Evolutionary conservation across 164 flowering plant genomes (phyloP).

Genomic region (Vitis labrusca): DNA sequence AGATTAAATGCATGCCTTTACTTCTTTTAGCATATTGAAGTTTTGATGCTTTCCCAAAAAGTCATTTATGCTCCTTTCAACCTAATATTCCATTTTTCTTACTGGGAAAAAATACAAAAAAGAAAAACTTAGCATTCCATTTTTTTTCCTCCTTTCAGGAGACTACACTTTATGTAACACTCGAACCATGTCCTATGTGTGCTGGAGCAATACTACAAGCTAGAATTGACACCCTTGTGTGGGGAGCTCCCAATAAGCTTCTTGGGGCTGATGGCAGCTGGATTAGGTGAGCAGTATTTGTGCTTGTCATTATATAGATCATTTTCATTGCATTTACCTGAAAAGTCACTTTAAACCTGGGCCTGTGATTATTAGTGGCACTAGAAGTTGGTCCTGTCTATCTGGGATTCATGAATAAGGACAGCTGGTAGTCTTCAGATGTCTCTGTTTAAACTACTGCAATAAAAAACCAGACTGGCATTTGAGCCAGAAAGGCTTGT

Average conservation of each 20-base stretch:
- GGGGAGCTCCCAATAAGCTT: constrained; percentile 99
- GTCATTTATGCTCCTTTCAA: too few relatives aligned
- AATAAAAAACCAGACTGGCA: too few relatives aligned
- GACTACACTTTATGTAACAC: constrained; percentile 89
- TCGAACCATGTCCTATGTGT: constrained; percentile 98
- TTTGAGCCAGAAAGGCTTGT: too few relatives aligned
- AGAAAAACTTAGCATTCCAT: too few relatives aligned
- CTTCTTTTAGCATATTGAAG: too few relatives aligned
- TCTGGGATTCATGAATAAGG: neutral
- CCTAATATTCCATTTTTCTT: too few relatives aligned
- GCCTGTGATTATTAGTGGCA: neutral
- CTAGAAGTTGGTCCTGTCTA: neutral
- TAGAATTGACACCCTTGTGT: constrained; percentile 75
- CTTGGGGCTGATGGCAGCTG: constrained; percentile 99
- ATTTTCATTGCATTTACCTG: neutral
- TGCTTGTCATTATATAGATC: neutral
- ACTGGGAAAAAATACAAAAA: too few relatives aligned
- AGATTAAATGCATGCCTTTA: neutral
- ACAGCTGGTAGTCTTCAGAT: neutral
- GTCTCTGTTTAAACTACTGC: too few relatives aligned
- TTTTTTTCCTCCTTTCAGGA: constrained; percentile 43
- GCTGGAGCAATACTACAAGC: constrained; percentile 99
- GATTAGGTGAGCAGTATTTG: constrained; percentile 59
- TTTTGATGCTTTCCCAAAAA: too few relatives aligned
- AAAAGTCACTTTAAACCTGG: neutral